Evolutionary conservation across 352 stramenopile species (phyloP).

Genomic region (Phytophthora fragariae): DNA sequence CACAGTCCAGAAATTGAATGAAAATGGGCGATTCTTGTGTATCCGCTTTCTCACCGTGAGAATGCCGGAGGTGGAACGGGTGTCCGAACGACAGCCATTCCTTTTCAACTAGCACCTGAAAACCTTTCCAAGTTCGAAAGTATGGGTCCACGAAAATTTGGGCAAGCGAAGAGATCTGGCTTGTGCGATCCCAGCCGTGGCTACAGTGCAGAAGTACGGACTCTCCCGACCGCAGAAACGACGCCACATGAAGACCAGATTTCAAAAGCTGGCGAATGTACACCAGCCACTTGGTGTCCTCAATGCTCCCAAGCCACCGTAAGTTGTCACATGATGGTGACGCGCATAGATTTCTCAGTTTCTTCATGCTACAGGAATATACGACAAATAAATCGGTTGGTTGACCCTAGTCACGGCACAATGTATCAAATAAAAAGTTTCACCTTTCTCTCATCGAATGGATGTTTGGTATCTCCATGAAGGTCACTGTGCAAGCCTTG

Average conservation of each 20-base stretch:
- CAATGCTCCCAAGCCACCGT: slow-evolving; percentile 91
- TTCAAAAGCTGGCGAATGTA: slow-evolving; percentile 96
- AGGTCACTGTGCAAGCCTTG: slow-evolving; percentile 93
- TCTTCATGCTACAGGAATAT: slow-evolving; percentile 62
- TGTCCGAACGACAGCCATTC: slow-evolving; percentile 88
- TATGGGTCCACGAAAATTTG: slow-evolving; percentile 83
- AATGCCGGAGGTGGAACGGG: slow-evolving; percentile 82
- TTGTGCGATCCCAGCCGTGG: slow-evolving; percentile 90
- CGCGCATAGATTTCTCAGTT: slow-evolving; percentile 70
- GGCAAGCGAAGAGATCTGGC: slow-evolving; percentile 85
- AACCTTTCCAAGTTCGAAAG: slow-evolving; percentile 81
- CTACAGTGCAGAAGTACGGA: slow-evolving; percentile 88
- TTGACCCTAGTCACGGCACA: slow-evolving; percentile 15
- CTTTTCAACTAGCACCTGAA: slow-evolving; percentile 87
- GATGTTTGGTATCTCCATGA: slow-evolving; percentile 99
- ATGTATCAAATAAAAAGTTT: slow-evolving; percentile 9
- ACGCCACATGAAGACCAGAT: slow-evolving; percentile 91
- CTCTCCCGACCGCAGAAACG: slow-evolving; percentile 90
- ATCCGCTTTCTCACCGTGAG: slow-evolving; percentile 80
- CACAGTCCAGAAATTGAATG: slow-evolving; percentile 87
- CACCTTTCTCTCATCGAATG: slow-evolving; percentile 97
- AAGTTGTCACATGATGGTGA: slow-evolving; percentile 92
- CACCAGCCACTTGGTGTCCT: slow-evolving; percentile 97
- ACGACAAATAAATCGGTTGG: not conserved
- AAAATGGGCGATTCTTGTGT: slow-evolving; percentile 88